A percentile compares a stretch with the other conserved stretches of the same genome.
Evolutionary conservation across 148 eudicot species (phyloP).

Genomic region (Dianthus caryophyllus): DNA sequence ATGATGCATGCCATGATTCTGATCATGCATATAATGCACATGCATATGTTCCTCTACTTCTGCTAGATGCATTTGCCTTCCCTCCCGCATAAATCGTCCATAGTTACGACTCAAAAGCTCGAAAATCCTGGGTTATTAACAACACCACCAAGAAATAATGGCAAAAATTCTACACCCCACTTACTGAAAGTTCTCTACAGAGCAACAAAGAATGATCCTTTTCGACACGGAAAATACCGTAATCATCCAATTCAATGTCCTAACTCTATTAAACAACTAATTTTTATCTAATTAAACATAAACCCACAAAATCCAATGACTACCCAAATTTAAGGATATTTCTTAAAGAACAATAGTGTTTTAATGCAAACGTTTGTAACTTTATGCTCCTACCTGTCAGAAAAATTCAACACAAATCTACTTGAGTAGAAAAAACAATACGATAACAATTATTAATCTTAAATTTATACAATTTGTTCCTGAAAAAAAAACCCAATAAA

Average conservation of each 20-base stretch:
- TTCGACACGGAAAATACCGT: background rate
- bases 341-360: background rate
- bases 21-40: slow-evolving; percentile 50
- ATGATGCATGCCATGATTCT: slow-evolving; percentile 52
- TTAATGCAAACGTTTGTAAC: background rate
- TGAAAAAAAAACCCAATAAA: background rate
- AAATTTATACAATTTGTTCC: background rate
- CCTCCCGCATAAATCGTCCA: slow-evolving; percentile 44
- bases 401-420: background rate
- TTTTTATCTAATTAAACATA: no score
- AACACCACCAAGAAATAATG: background rate
- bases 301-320: slow-evolving; percentile 1
- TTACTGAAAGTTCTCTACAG: background rate
- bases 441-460: background rate
- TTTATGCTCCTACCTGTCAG: background rate
- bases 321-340: background rate
- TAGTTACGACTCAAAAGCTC: slow-evolving; percentile 10
- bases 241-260: slow-evolving; percentile 8
- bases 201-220: slow-evolving; percentile 5
- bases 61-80: slow-evolving; percentile 34
- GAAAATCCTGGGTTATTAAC: background rate
- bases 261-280: no score
- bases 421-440: background rate
- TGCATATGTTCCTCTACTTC: slow-evolving; percentile 43
- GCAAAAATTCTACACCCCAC: slow-evolving; percentile 8